A percentile compares a stretch with the other conserved stretches of the same genome.
Evolutionary conservation across 73 alveolate genomes (phyloP).

Genomic region (Paramecium biaurelia): DNA sequence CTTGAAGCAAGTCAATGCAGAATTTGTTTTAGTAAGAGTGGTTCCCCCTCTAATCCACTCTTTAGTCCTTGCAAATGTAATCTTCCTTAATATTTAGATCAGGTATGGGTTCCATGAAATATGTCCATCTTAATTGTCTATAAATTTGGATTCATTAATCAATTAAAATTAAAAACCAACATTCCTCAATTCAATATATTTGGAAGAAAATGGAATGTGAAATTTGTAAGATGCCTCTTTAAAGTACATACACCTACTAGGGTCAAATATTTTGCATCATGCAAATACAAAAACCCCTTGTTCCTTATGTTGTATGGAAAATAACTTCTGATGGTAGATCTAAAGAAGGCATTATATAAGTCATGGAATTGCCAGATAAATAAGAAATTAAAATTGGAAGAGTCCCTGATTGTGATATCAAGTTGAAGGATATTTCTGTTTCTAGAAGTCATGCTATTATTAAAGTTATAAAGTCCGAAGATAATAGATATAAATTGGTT

Average conservation of each 20-base stretch:
- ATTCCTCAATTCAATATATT: slow-evolving; percentile 44
- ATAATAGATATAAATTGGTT: background rate
- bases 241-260: slow-evolving; percentile 35
- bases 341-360: slow-evolving; percentile 33
- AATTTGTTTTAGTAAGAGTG: background rate
- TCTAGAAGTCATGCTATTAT: slow-evolving; percentile 82
- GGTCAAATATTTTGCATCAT: slow-evolving; percentile 21
- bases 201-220: slow-evolving; percentile 81
- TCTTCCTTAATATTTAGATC: background rate
- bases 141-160: slow-evolving; percentile 67
- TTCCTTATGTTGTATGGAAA: slow-evolving; percentile 50
- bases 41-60: background rate
- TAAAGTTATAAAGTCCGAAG: slow-evolving; percentile 33
- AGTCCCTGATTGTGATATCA: slow-evolving; percentile 82
- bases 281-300: slow-evolving; percentile 26
- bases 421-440: slow-evolving; percentile 83
- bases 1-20: background rate
- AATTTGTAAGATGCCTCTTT: slow-evolving; percentile 64
- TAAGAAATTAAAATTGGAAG: slow-evolving; percentile 71
- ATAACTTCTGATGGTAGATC: slow-evolving; percentile 38
- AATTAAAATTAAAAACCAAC: slow-evolving; percentile 56
- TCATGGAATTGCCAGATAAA: slow-evolving; percentile 11
- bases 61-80: slow-evolving; percentile 47
- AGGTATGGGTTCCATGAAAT: slow-evolving; percentile 71
- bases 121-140: slow-evolving; percentile 69